Percentiles rank a stretch among this genome's conserved stretches.
Evolutionary conservation across 495 filamentous ascomycete species (phyloP).

Genomic region (Daldinia grandis): DNA sequence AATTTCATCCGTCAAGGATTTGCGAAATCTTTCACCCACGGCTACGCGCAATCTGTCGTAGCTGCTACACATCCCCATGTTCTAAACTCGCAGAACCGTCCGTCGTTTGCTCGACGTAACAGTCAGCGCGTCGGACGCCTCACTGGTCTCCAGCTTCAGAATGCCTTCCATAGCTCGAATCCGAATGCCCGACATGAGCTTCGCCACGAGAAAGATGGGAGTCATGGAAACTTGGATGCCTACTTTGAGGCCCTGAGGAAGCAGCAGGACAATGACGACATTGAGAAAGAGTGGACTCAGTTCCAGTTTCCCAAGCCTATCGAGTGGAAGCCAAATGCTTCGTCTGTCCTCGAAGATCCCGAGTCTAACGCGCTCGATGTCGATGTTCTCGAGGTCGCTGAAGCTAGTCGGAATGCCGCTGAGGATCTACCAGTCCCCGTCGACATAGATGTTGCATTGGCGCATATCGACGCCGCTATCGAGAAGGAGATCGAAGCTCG

Average conservation of each 20-base stretch:
- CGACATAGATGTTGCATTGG: slow-evolving; percentile 51
- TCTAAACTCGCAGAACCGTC: slow-evolving; percentile 73
- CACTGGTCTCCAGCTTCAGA: slow-evolving; percentile 71
- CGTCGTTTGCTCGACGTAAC: slow-evolving; percentile 61
- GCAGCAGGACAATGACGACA: slow-evolving; percentile 70
- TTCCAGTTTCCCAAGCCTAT: slow-evolving; percentile 86
- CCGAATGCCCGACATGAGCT: slow-evolving; percentile 49
- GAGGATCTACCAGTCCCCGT: slow-evolving; percentile 36
- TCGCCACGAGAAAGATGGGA: slow-evolving; percentile 52
- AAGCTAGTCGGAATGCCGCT: slow-evolving; percentile 33
- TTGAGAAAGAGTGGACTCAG: slow-evolving; percentile 85
- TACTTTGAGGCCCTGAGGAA: slow-evolving; percentile 91
- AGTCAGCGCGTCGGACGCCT: slow-evolving; percentile 64
- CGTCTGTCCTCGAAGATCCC: slow-evolving; percentile 58
- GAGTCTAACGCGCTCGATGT: slow-evolving; percentile 56
- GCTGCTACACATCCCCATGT: slow-evolving; percentile 87
- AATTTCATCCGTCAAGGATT: slow-evolving; percentile 97
- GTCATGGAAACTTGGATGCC: slow-evolving; percentile 71
- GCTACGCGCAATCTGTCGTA: slow-evolving; percentile 96
- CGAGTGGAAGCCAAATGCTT: slow-evolving; percentile 77
- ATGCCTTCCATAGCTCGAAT: slow-evolving; percentile 69
- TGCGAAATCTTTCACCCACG: slow-evolving; percentile 93
- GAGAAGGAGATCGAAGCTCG: slow-evolving; percentile 59
- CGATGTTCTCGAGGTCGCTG: slow-evolving; percentile 43
- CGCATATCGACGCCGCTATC: slow-evolving; percentile 59